phyloP scores from a whole-genome alignment of 2,329 filamentous ascomycete genomes.

The Aspergillus terreus region DNA sequence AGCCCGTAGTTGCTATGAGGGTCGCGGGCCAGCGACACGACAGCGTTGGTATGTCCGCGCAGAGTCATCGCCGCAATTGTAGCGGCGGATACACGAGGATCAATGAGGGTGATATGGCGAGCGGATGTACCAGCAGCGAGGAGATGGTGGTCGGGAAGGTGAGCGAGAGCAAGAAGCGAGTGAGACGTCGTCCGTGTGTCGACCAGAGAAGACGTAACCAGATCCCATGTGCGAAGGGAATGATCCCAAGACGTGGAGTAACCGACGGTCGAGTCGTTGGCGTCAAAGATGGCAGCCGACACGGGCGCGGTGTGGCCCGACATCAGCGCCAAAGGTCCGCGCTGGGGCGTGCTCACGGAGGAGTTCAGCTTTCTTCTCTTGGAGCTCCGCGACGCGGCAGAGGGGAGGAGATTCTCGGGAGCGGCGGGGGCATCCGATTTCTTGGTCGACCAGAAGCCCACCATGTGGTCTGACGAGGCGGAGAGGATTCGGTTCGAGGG shows the following conservation, averaged over 20 bases:
- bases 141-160: slow-evolving; percentile 63
- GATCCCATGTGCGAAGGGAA: slow-evolving; percentile 83
- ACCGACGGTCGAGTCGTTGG: slow-evolving; percentile 77
- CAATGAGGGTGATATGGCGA: slow-evolving; percentile 86
- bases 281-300: slow-evolving; percentile 79
- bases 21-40: slow-evolving; percentile 57
- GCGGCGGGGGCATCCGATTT: slow-evolving; percentile 73
- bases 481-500: slow-evolving; percentile 76
- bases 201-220: slow-evolving; percentile 74
- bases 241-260: slow-evolving; percentile 93
- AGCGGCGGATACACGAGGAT: slow-evolving; percentile 74
- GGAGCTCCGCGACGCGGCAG: slow-evolving; percentile 56
- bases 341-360: slow-evolving; percentile 60
- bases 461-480: slow-evolving; percentile 73
- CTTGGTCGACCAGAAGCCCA: slow-evolving; percentile 86
- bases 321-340: slow-evolving; percentile 74
- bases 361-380: slow-evolving; percentile 74
- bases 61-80: slow-evolving; percentile 85
- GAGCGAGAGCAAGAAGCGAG: slow-evolving; percentile 73
- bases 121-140: slow-evolving; percentile 75
- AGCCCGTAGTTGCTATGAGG: slow-evolving; percentile 74
- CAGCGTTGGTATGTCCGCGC: slow-evolving; percentile 76
- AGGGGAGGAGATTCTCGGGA: slow-evolving; percentile 65
- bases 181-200: slow-evolving; percentile 81
- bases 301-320: slow-evolving; percentile 69